Percentiles rank a stretch among this genome's conserved stretches.
These are phyloP conservation scores for Didymella sp. DNA, from an alignment of 2,329 filamentous ascomycete species.

Conservation along the genomic window DNA sequence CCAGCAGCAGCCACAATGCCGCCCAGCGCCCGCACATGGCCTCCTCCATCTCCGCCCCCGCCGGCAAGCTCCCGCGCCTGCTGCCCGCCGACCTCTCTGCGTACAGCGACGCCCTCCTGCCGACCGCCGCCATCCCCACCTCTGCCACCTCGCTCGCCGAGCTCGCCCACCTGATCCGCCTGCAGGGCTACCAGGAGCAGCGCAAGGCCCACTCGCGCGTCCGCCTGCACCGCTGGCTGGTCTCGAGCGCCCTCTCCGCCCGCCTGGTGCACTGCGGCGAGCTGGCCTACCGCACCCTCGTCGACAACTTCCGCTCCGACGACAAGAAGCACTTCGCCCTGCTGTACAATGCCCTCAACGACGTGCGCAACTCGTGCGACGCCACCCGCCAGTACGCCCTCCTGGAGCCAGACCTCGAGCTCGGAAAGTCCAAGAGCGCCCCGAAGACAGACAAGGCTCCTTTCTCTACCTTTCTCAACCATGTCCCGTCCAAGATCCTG, in stretches of 20 bases:
- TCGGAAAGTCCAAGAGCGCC: conserved; percentile 48
- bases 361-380: conserved; percentile 79
- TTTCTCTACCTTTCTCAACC: conserved; percentile 62
- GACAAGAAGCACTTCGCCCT: conserved; percentile 79
- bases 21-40: conserved; percentile 37
- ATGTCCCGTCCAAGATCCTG: conserved; percentile 77
- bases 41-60: conserved; percentile 55
- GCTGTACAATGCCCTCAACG: conserved; percentile 78
- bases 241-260: conserved; percentile 76
- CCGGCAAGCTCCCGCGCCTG: conserved; percentile 59
- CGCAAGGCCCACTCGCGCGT: conserved; percentile 76
- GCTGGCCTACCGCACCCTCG: conserved; percentile 75
- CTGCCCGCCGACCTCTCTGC: conserved; percentile 70
- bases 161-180: conserved; percentile 76
- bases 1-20: background rate
- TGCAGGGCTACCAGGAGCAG: conserved; percentile 82
- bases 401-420: conserved; percentile 74
- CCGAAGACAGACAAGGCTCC: conserved; percentile 54
- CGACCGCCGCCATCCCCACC: conserved; percentile 60
- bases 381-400: conserved; percentile 73
- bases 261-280: conserved; percentile 77
- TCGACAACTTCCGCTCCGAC: conserved; percentile 78
- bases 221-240: conserved; percentile 75
- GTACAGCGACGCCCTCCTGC: conserved; percentile 68
- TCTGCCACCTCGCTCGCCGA: conserved; percentile 76